Base-by-base conservation (phyloP, 441 rosid genomes). In the Sinapis alba region DNA sequence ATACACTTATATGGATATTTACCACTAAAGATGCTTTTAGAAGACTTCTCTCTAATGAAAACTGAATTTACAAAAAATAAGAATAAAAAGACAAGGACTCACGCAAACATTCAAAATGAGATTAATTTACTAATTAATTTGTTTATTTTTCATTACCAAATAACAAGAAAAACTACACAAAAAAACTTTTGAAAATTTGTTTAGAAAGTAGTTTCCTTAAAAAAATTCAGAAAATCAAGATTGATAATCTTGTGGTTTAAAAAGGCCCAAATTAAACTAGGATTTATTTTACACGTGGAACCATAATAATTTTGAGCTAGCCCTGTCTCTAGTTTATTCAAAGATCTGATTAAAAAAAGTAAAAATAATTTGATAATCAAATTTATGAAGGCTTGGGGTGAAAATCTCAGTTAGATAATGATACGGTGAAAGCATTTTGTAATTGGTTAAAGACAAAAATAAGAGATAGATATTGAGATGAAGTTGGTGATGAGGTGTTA, bases 401-500 rank as follows among this genome's bases (percentile, higher is more conserved):
- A 56, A 47, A 65, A 65, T 64, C 64, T 63, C 18, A 41, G 28
- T 38, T 18, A 65, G 34, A 56, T 64, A 28, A 34, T 7, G 41
- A 53, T 12, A 10, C 0, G 11, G 54, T 38, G 28, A 6, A 12
- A 23, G 57, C 0, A n/a, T 53, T 6, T 7, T 21, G 47, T 41
- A 0, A 43, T 24, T 13, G 3, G 19, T 3, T 12, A 57, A 23
- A 56, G 32, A 23, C 8, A 4, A 13, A 18, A 56, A 20, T 20
- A 2, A 53, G 30, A 63, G 59, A 65, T 10, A 65, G 51, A 72
- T 64, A 78, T 26, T 10, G 60, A 64, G 88, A 83, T 84, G 89
- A 83, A 83, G 78, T 78, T 72, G 64, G 77, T 50, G 62, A 74
- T 23, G 60, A 69, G 76, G 79, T 63, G 79, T 63, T 69, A 65